phyloP scores from a whole-genome alignment of 352 stramenopile species.

The Phytophthora europaea region DNA sequence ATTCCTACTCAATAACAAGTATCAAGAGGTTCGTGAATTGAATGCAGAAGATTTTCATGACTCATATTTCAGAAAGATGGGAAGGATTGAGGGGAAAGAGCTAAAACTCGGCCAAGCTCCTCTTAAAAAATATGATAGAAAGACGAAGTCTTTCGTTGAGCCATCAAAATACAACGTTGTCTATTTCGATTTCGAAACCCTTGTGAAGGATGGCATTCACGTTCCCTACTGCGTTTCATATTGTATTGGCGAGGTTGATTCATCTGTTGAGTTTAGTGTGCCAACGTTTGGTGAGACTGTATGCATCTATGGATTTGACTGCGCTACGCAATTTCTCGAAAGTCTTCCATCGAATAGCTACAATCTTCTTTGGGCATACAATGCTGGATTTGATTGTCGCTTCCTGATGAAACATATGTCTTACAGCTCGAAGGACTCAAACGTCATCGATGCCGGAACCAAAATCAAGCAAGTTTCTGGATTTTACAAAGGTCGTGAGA shows the following conservation, averaged over 20 bases:
- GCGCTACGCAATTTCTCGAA: conserved; percentile 8
- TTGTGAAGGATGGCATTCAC: conserved; percentile 5
- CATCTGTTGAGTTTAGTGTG: conserved; percentile 3
- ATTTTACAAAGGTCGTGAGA: conserved; percentile 9
- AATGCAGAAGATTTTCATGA: conserved; percentile 5
- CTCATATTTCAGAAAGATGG: conserved; percentile 11
- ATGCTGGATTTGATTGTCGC: too few relatives aligned
- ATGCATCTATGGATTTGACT: conserved; percentile 17
- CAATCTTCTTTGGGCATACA: too few relatives aligned
- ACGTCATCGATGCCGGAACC: too few relatives aligned
- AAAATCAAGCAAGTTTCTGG: conserved; percentile 14
- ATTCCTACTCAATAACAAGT: conserved; percentile 17
- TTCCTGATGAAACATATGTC: too few relatives aligned
- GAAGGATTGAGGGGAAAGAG: background rate
- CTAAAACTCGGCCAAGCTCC: conserved; percentile 13
- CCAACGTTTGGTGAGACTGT: conserved; percentile 5
- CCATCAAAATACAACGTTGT: conserved; percentile 7
- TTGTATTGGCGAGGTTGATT: conserved; percentile 9
- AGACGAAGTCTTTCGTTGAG: conserved; percentile 8
- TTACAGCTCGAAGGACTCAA: too few relatives aligned
- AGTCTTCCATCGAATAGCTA: conserved; percentile 10
- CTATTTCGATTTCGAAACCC: conserved; percentile 19
- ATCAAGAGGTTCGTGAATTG: conserved; percentile 11
- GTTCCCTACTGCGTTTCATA: conserved; percentile 16
- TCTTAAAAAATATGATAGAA: conserved; percentile 7